Percentiles rank a stretch among this genome's conserved stretches.
Evolutionary conservation across 768 basidiomycete genomes (phyloP).

Genomic region (Phanerodontia chrysosporium): DNA sequence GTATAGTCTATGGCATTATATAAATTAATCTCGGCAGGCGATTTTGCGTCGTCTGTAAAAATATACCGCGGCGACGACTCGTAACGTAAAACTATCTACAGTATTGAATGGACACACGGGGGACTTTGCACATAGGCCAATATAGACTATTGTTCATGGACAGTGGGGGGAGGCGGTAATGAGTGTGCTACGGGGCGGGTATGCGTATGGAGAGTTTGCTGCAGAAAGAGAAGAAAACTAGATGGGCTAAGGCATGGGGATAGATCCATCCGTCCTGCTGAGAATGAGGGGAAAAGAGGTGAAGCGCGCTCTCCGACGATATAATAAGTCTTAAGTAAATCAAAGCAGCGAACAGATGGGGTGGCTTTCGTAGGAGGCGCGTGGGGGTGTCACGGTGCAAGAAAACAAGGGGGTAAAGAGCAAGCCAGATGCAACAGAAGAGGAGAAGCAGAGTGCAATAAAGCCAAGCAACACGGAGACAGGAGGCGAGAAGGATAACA

Average conservation of each 20-base stretch:
- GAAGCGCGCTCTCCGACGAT: background rate
- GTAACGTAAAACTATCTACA: background rate
- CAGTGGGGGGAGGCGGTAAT: background rate
- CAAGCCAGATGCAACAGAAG: background rate
- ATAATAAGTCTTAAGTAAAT: conserved; percentile 1
- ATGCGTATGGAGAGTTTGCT: background rate
- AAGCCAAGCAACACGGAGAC: background rate
- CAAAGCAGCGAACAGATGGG: background rate
- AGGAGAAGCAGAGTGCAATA: background rate
- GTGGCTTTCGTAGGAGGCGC: no score
- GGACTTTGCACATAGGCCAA: no score
- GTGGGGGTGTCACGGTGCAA: conserved; percentile 5
- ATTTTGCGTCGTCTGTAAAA: background rate
- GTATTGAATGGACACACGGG: background rate
- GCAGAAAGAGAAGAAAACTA: background rate
- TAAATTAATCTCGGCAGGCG: background rate
- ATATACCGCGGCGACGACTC: background rate
- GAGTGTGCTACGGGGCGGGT: background rate
- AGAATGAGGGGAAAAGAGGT: no score
- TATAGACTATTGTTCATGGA: background rate
- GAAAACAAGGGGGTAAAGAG: background rate
- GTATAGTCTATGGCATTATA: background rate
- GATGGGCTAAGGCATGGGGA: no score
- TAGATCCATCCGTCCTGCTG: background rate
- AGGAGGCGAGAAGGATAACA: background rate